A percentile compares a stretch with the other conserved stretches of the same genome.
Conservation (phyloP, 345 rosid species). For the Salix exigua region DNA sequence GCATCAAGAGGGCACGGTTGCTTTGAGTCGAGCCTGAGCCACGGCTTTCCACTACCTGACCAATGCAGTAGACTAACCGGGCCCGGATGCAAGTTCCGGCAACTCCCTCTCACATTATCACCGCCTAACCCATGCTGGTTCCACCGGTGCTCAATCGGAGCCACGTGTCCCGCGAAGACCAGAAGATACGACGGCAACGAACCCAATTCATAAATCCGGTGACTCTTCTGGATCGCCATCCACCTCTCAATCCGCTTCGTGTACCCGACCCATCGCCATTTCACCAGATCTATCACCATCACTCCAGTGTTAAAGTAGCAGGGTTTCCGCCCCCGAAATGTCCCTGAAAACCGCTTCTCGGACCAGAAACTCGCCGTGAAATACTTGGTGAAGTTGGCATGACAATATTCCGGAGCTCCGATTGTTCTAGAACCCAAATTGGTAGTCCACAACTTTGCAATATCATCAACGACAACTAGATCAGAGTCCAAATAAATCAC, state of each 20-base stretch:
- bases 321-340: constrained; percentile 58
- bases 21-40: constrained; percentile 81
- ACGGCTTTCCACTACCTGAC: constrained; percentile 99
- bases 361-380: constrained; percentile 80
- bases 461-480: constrained; percentile 80
- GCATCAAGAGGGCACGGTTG: constrained; percentile 78
- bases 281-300: constrained; percentile 90
- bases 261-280: constrained; percentile 75
- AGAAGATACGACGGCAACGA: constrained; percentile 87
- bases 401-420: constrained; percentile 96
- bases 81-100: constrained; percentile 84
- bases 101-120: constrained; percentile 87
- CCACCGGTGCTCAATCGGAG: constrained; percentile 94
- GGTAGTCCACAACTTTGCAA: constrained; percentile 73
- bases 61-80: constrained; percentile 94
- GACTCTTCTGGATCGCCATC: constrained; percentile 94
- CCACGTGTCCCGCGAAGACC: constrained; percentile 82
- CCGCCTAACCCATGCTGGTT: constrained; percentile 97
- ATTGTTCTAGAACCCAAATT: constrained; percentile 60
- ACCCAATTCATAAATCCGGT: constrained; percentile 85
- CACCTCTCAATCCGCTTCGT: constrained; percentile 79
- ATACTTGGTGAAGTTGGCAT: constrained; percentile 88
- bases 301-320: constrained; percentile 94
- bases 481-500: constrained; percentile 93
- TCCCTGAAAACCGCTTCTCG: constrained; percentile 37